Percentiles rank a stretch among this genome's conserved stretches.
These are phyloP conservation scores for Reticulascus tulasneorum DNA, from an alignment of 2,329 filamentous ascomycete species.

Conservation along the genomic window DNA sequence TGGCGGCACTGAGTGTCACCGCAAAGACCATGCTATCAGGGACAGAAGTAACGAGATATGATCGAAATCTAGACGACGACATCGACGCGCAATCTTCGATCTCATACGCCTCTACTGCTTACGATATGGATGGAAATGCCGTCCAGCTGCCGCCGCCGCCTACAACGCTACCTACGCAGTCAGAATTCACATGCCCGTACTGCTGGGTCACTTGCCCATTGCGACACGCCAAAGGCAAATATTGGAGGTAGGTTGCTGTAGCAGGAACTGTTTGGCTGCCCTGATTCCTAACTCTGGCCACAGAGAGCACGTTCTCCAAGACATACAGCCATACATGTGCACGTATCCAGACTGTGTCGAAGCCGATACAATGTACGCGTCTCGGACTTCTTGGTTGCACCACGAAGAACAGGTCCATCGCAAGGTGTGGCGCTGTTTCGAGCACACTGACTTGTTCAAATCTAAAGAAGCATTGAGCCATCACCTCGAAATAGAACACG, in stretches of 20 bases:
- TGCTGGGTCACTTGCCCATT: background rate
- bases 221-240: background rate
- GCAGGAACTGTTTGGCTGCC: background rate
- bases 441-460: background rate
- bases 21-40: background rate
- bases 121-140: background rate
- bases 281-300: background rate
- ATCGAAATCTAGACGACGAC: background rate
- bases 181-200: slow-evolving; percentile 2
- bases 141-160: background rate
- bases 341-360: background rate
- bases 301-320: slow-evolving; percentile 2
- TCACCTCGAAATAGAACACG: background rate
- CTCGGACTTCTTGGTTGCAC: background rate
- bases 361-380: background rate
- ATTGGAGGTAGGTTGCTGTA: slow-evolving; percentile 1
- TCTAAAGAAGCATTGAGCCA: background rate
- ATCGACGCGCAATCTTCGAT: background rate
- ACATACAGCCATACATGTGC: slow-evolving; percentile 5
- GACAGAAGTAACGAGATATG: background rate
- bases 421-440: slow-evolving; percentile 2
- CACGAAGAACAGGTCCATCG: slow-evolving; percentile 1
- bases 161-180: background rate
- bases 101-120: background rate
- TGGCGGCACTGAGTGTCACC: background rate